phyloP scores from a whole-genome alignment of 306 rosid genomes.

The Myrica gale region DNA sequence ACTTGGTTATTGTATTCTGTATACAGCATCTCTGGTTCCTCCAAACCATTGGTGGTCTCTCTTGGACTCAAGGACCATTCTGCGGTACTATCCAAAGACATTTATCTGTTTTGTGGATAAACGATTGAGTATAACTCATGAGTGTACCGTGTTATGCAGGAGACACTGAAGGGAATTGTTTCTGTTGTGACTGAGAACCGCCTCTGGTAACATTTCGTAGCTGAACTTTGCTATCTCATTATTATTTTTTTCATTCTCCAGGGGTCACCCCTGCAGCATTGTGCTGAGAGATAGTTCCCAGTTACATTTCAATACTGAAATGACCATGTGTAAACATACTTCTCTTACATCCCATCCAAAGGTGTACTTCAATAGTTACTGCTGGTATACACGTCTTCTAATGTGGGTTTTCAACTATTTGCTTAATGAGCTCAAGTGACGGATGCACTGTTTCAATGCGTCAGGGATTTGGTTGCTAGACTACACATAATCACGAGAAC shows the following conservation, averaged over 20 bases:
- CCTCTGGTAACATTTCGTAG: slow-evolving; percentile 44
- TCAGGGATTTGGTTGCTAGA: too few species aligned
- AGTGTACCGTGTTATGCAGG: slow-evolving; percentile 47
- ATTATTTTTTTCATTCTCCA: background rate
- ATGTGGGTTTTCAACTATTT: background rate
- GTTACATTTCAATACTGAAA: background rate
- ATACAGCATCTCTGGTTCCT: slow-evolving; percentile 63
- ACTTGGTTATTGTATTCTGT: slow-evolving; percentile 13
- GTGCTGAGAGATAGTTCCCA: background rate
- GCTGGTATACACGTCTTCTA: background rate
- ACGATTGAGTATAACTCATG: slow-evolving; percentile 3
- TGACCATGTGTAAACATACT: background rate
- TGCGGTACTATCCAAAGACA: slow-evolving; percentile 35
- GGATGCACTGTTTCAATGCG: too few species aligned
- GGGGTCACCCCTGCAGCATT: background rate
- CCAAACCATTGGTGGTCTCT: slow-evolving; percentile 68
- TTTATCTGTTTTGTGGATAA: background rate
- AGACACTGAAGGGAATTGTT: slow-evolving; percentile 69
- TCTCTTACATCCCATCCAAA: background rate
- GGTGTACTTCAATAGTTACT: background rate
- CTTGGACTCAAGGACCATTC: slow-evolving; percentile 96
- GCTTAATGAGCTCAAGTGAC: background rate
- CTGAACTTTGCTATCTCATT: background rate
- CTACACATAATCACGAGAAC: too few species aligned
- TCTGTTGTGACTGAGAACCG: slow-evolving; percentile 67